Evolutionary conservation across 2,329 filamentous ascomycete genomes (phyloP), one percentile per base, ranked within the genome.

Genomic region (Venturia carpophila): DNA sequence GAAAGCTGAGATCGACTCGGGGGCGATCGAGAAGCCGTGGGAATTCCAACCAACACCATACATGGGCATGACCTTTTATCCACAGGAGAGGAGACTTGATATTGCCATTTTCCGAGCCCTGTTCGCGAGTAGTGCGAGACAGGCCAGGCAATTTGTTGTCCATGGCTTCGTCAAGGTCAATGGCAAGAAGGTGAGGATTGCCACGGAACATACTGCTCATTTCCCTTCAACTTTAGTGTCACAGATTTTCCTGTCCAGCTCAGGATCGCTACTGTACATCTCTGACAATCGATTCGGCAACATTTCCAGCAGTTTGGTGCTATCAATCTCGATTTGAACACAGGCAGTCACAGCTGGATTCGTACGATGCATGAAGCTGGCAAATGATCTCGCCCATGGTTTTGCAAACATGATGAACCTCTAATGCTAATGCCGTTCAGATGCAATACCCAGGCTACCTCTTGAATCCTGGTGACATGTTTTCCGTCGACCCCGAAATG

Each of bases 391-490:
- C 30, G 30, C 30, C 30, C 30, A 34, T 34, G 30, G 30, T 3
- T 6, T 34, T 7, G 42, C 42, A n/a, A 47, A 1, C n/a, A 37
- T 37, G 45, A 21, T 47, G n/a, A 19, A 21, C 6, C 21, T 9
- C 6, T 1, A 30, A 21, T 45, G n/a, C 62, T 63, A 39, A 63
- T 15, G n/a, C 21, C 19, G 15, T 17, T n/a, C 70, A 96, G 93
- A 96, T 97, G 90, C 82, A 84, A 68, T 90, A 94, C 73, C 92
- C 94, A 10, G 89, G 91, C 65, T 99, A 99, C 76, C 87, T 92
- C 69, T 84, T 99, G 47, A 99, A 99, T 76, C 95, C 94, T 2
- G 94, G 94, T 70, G 94, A 99, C 75, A 91, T 99, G 86, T 99
- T 99, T 82, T 91, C 96, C 75, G 93, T 99, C 71, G 89, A 97